These are phyloP conservation scores for Chalaropsis thielavioides DNA, from an alignment of 2,329 filamentous ascomycete species.

Conservation along the genomic window DNA sequence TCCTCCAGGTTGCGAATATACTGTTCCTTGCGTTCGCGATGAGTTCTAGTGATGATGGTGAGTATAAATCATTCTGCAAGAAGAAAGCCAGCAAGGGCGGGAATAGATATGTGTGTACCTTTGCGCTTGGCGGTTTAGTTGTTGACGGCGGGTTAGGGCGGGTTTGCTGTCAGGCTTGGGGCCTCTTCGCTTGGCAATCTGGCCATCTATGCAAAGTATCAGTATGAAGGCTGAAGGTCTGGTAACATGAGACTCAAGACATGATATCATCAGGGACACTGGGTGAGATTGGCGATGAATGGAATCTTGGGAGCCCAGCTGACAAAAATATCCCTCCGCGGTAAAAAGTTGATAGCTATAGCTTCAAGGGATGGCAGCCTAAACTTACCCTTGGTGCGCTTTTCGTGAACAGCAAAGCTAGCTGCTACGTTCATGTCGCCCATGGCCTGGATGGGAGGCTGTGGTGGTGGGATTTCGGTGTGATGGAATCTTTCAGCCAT, in stretches of 20 bases:
- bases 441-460: neutral
- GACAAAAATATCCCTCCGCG: neutral
- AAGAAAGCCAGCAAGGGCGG: neutral
- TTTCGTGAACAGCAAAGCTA: conserved; percentile 11
- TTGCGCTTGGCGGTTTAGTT: conserved; percentile 89
- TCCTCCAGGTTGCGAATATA: conserved; percentile 92
- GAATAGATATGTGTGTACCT: conserved; percentile 42
- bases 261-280: neutral
- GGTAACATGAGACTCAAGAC: neutral
- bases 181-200: conserved; percentile 74
- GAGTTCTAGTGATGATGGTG: conserved; percentile 49
- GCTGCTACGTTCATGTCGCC: neutral
- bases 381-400: conserved; percentile 14
- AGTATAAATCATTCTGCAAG: neutral
- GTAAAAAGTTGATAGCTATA: neutral
- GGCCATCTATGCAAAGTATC: conserved; percentile 43
- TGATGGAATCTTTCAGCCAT: conserved; percentile 11
- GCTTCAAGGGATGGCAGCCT: neutral
- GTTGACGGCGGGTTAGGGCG: conserved; percentile 78
- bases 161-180: conserved; percentile 96
- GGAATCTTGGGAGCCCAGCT: neutral
- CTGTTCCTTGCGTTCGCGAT: conserved; percentile 89
- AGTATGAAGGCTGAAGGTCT: neutral
- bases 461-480: neutral
- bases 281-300: neutral